phyloP scores from a whole-genome alignment of 2,329 filamentous ascomycete genomes.

The Scedosporium boydii region DNA sequence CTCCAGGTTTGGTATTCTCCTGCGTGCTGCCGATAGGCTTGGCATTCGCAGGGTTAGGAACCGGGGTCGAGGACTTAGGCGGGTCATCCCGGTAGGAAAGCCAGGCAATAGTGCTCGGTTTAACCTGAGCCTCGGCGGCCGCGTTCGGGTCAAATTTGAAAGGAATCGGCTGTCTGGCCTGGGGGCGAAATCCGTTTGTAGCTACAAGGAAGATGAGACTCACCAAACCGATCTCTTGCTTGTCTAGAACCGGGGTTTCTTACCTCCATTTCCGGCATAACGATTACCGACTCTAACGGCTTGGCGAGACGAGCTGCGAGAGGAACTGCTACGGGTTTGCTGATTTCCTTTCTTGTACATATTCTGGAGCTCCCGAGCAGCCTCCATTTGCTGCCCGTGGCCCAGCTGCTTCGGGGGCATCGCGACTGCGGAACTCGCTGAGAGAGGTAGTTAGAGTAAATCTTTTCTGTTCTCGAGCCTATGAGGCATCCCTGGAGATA shows the following conservation, averaged over 20 bases:
- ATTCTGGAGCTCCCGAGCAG: conserved; percentile 2
- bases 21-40: background rate
- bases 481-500: too few species aligned
- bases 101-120: background rate
- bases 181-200: background rate
- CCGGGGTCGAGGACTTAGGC: too few species aligned
- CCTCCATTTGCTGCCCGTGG: background rate
- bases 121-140: background rate
- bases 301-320: background rate
- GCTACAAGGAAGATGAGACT: background rate
- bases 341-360: background rate
- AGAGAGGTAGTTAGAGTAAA: background rate
- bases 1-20: background rate
- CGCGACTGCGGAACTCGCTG: background rate
- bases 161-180: background rate
- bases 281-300: background rate
- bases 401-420: background rate
- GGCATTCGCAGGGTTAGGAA: too few species aligned
- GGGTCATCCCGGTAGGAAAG: background rate
- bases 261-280: background rate
- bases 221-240: background rate
- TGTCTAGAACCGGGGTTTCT: background rate
- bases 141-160: background rate
- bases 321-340: background rate
- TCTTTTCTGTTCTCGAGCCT: too few species aligned